These are phyloP conservation scores for Plantago coronopus DNA, from an alignment of 305 asterid species.

Conservation along the genomic window DNA sequence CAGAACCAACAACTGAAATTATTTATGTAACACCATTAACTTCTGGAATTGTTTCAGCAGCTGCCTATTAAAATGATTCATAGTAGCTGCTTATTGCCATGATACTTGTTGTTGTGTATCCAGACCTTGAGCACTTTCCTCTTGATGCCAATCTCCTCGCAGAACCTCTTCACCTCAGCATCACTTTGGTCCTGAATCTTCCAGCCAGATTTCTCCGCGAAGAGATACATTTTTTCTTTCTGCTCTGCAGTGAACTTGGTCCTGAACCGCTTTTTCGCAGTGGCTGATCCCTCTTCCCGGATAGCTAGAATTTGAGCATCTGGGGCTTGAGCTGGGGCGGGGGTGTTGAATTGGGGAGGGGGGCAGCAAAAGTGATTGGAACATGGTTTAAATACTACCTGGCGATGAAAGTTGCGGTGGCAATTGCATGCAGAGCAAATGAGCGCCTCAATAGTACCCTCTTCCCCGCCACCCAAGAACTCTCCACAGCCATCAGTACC, in stretches of 20 bases:
- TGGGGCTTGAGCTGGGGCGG: not conserved
- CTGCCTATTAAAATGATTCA: no score
- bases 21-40: no score
- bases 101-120: constrained; percentile 39
- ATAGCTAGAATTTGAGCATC: not conserved
- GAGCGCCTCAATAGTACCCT: constrained; percentile 36
- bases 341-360: no score
- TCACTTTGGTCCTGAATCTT: constrained; percentile 30
- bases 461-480: constrained; percentile 40
- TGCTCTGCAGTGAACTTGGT: constrained; percentile 34
- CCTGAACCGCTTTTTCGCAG: constrained; percentile 28
- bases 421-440: constrained; percentile 47
- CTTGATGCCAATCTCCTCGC: constrained; percentile 30
- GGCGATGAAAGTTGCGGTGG: constrained; percentile 47
- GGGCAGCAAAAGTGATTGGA: not conserved
- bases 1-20: no score
- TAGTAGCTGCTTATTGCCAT: not conserved
- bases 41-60: no score
- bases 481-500: constrained; percentile 56
- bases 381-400: not conserved
- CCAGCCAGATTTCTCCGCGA: constrained; percentile 33
- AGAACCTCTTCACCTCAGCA: constrained; percentile 22
- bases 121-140: constrained; percentile 36
- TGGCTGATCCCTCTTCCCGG: not conserved
- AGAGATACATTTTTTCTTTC: constrained; percentile 30